Percentiles rank a stretch among this genome's conserved stretches.
Conservation (phyloP, 345 rosid species). For the Brassica nigra region DNA sequence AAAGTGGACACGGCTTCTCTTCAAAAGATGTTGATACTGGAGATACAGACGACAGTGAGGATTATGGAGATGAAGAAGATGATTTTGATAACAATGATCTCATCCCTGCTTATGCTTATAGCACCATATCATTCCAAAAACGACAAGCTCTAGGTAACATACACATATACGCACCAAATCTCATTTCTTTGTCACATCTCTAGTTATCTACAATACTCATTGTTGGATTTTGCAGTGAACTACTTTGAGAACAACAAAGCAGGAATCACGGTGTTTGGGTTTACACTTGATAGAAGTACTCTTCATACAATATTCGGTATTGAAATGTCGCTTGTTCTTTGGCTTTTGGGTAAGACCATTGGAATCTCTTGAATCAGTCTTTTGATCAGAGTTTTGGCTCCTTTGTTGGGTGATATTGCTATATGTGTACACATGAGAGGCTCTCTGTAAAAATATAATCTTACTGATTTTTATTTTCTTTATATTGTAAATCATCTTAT, state of each 20-base stretch:
- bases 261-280: conserved; percentile 87
- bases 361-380: conserved; percentile 54
- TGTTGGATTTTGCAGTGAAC: conserved; percentile 54
- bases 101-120: conserved; percentile 69
- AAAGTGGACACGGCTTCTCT: conserved; percentile 22
- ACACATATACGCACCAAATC: neutral
- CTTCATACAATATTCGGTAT: conserved; percentile 84
- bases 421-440: neutral
- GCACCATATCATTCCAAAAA: conserved; percentile 85
- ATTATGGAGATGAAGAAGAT: conserved; percentile 81
- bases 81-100: conserved; percentile 70
- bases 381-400: conserved; percentile 25
- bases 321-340: conserved; percentile 82
- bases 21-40: conserved; percentile 50
- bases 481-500: neutral
- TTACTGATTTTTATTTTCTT: neutral
- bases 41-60: conserved; percentile 54
- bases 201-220: neutral
- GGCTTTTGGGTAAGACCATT: conserved; percentile 90
- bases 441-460: neutral
- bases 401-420: conserved; percentile 23
- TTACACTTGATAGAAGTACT: conserved; percentile 74
- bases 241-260: conserved; percentile 93
- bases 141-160: conserved; percentile 84
- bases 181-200: neutral